phyloP scores from a whole-genome alignment of 805 yeast genomes.

The Suhomyces vadensis region DNA sequence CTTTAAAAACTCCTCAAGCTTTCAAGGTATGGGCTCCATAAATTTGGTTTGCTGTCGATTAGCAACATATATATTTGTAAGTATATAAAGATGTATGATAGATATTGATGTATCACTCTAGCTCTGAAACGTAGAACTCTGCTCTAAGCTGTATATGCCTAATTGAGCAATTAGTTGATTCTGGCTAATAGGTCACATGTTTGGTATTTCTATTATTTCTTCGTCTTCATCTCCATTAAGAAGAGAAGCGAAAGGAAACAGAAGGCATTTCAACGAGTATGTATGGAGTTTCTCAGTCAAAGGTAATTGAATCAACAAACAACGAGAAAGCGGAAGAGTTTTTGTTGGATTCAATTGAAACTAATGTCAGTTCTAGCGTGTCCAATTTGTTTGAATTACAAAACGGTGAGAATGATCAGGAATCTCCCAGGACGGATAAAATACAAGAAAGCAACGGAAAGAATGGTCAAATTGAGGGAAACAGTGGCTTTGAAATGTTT shows the following conservation, averaged over 20 bases:
- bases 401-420: too few species aligned
- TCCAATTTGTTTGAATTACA: too few species aligned
- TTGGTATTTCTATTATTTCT: too few species aligned
- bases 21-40: slow-evolving; percentile 49
- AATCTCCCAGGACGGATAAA: too few species aligned
- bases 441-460: too few species aligned
- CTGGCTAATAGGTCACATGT: too few species aligned
- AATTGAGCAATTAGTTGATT: too few species aligned
- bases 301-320: not conserved
- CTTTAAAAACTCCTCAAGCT: slow-evolving; percentile 42
- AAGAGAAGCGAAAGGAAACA: too few species aligned
- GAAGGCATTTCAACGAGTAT: too few species aligned
- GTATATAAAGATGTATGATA: not conserved
- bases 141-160: too few species aligned
- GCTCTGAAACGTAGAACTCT: too few species aligned
- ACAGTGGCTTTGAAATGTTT: not conserved
- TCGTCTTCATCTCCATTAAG: too few species aligned
- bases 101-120: not conserved
- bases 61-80: not conserved
- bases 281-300: not conserved
- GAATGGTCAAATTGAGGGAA: not conserved
- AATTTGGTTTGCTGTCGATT: not conserved
- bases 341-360: not conserved
- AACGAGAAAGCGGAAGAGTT: not conserved
- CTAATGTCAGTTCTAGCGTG: not conserved